phyloP scores from a whole-genome alignment of 805 yeast species.

The Pichia heedii region DNA sequence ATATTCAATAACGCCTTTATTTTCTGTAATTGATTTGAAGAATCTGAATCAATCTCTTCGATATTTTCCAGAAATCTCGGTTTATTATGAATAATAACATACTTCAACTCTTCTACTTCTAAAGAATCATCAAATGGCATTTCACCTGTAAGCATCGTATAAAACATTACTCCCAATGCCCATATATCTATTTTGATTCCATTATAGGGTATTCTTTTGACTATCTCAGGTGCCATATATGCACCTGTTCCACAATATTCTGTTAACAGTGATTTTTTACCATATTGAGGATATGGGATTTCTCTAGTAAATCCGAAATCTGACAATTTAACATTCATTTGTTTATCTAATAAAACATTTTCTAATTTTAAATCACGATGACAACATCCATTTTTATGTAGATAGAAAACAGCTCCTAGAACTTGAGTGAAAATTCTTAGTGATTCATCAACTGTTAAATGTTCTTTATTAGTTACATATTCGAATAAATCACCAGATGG shows the following conservation, averaged over 20 bases:
- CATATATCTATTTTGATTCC: slow-evolving; percentile 83
- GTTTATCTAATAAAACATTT: slow-evolving; percentile 60
- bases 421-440: slow-evolving; percentile 54
- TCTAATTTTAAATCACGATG: slow-evolving; percentile 95
- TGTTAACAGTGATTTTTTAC: slow-evolving; percentile 38
- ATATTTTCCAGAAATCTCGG: slow-evolving; percentile 42
- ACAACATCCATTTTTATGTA: slow-evolving; percentile 74
- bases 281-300: slow-evolving; percentile 27
- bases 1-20: slow-evolving; percentile 43
- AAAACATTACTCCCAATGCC: slow-evolving; percentile 85
- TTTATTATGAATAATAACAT: slow-evolving; percentile 52
- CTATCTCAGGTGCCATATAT: slow-evolving; percentile 93
- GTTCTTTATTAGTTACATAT: slow-evolving; percentile 43
- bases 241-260: slow-evolving; percentile 93
- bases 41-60: neutral
- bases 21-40: slow-evolving; percentile 27
- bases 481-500: slow-evolving; percentile 73
- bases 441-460: slow-evolving; percentile 43
- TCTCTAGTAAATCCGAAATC: slow-evolving; percentile 95
- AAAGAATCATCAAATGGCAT: slow-evolving; percentile 86
- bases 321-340: slow-evolving; percentile 60
- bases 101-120: slow-evolving; percentile 48
- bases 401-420: slow-evolving; percentile 61
- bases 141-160: slow-evolving; percentile 73
- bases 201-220: slow-evolving; percentile 57